These are phyloP conservation scores for Cornus kousa DNA, from an alignment of 148 eudicot genomes.

Conservation along the genomic window DNA sequence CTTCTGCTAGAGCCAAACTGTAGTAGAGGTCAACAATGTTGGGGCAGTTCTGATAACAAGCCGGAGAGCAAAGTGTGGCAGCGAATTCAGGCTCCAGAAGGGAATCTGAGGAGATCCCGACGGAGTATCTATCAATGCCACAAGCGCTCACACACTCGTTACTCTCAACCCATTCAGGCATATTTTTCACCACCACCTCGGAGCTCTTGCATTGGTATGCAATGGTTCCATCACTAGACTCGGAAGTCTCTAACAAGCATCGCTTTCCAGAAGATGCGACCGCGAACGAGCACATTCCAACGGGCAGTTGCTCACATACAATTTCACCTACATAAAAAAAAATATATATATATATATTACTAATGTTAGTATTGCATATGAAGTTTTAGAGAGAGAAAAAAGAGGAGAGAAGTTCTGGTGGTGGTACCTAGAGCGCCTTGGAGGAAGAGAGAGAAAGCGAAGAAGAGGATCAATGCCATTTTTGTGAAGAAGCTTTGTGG, in stretches of 20 bases:
- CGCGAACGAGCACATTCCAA: constrained; percentile 33
- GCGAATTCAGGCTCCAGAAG: constrained; percentile 30
- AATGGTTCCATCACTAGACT: constrained; percentile 1
- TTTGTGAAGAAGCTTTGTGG: constrained; percentile 1
- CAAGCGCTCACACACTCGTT: constrained; percentile 33
- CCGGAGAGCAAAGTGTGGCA: constrained; percentile 28
- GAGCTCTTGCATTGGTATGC: constrained; percentile 35
- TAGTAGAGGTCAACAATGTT: constrained; percentile 43
- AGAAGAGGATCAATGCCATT: constrained; percentile 31
- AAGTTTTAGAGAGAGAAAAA: not conserved
- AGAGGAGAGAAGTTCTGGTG: not conserved
- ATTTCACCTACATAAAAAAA: constrained; percentile 25
- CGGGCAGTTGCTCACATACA: constrained; percentile 39
- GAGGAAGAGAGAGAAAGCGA: constrained; percentile 31
- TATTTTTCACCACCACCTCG: constrained; percentile 21
- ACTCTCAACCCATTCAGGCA: constrained; percentile 34
- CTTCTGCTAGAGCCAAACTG: constrained; percentile 43
- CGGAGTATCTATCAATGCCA: constrained; percentile 31
- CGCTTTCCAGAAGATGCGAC: constrained; percentile 32
- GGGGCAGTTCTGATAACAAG: constrained; percentile 36
- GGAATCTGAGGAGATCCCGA: constrained; percentile 42
- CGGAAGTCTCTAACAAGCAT: constrained; percentile 35
- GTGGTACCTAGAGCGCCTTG: constrained; percentile 37
- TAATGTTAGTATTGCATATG: not conserved
- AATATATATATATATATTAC: not conserved